Conservation (phyloP, 1,284 basidiomycete species). For the Inonotus obliquus region DNA sequence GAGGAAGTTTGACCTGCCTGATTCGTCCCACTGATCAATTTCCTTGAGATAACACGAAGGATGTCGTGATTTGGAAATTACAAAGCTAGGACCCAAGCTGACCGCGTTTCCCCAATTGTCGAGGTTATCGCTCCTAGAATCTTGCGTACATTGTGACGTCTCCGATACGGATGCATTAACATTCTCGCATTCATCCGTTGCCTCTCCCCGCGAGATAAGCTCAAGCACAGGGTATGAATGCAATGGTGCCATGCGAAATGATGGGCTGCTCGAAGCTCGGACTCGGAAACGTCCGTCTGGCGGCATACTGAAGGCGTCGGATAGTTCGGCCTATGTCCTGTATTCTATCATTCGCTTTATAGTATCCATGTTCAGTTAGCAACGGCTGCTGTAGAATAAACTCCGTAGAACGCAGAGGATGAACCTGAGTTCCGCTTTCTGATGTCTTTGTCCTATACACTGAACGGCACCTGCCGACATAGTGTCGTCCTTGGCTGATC, state of each 20-base stretch:
- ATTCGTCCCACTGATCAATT: too few species aligned
- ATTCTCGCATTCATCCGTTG: background rate
- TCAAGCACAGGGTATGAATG: background rate
- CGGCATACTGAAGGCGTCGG: background rate
- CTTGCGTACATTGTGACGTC: background rate
- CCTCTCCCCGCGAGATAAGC: background rate
- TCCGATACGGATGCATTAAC: background rate
- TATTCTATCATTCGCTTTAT: background rate
- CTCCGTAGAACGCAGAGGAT: background rate
- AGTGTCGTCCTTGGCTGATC: background rate
- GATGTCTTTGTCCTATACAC: background rate
- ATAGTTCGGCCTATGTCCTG: background rate
- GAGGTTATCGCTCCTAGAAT: background rate
- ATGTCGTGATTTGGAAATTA: background rate
- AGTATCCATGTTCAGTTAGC: background rate
- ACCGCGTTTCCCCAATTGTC: background rate
- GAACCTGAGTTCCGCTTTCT: background rate
- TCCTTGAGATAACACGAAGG: too few species aligned
- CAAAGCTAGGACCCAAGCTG: background rate
- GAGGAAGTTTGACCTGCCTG: too few species aligned
- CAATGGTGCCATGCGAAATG: background rate
- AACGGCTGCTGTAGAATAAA: background rate
- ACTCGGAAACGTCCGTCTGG: conserved; percentile 9
- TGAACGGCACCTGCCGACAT: background rate
- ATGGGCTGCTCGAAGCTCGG: background rate